Conservation (phyloP, 192 early-diverging fungal genomes). For the Coemansia sp. region DNA sequence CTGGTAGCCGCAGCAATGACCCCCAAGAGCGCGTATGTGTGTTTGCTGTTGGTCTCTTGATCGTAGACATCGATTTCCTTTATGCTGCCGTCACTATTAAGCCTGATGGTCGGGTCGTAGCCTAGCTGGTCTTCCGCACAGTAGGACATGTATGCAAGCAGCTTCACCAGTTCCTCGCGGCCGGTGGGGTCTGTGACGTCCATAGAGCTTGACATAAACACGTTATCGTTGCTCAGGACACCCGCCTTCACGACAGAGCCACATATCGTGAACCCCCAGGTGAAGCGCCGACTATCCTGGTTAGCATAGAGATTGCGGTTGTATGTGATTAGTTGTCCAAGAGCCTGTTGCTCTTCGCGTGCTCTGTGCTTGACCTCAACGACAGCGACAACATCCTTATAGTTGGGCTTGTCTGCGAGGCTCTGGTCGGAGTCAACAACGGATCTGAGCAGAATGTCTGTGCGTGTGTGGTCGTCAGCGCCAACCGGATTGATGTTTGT, state of each 20-base stretch:
- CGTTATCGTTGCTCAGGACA: conserved; percentile 3
- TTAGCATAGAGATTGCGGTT: conserved; percentile 10
- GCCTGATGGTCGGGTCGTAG: background rate
- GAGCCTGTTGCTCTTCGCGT: background rate
- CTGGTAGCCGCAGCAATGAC: background rate
- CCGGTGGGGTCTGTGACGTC: background rate
- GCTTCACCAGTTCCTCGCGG: conserved; percentile 1
- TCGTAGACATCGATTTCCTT: background rate
- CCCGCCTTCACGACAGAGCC: conserved; percentile 1
- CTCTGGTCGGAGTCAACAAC: background rate
- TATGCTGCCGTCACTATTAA: background rate
- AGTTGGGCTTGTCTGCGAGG: background rate
- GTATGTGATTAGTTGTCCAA: conserved; percentile 9
- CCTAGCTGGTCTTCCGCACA: conserved; percentile 5
- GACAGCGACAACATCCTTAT: background rate
- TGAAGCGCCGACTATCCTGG: conserved; percentile 13
- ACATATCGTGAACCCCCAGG: conserved; percentile 28
- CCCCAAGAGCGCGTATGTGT: background rate
- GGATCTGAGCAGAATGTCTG: conserved; percentile 8
- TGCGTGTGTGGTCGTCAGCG: conserved; percentile 9
- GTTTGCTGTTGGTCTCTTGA: background rate
- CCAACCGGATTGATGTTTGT: background rate
- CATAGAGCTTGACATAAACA: conserved; percentile 8
- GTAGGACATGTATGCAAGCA: conserved; percentile 9
- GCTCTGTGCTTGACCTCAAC: background rate